phyloP scores from a whole-genome alignment of 352 stramenopile species.

The Blastocystis sp. region DNA sequence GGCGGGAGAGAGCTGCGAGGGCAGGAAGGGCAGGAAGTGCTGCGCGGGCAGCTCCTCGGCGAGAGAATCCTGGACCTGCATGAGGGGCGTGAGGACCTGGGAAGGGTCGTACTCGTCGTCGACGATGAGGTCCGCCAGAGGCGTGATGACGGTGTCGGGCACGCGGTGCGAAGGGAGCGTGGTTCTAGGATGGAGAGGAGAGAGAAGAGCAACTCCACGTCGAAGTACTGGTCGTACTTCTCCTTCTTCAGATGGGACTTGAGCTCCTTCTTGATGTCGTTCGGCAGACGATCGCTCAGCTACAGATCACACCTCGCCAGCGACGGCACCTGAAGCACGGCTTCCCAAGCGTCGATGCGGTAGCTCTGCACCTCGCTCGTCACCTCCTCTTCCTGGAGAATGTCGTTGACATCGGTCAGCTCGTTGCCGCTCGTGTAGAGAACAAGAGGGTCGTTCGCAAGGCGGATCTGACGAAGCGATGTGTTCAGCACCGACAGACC shows the following conservation, averaged over 20 bases:
- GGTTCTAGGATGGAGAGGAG: not conserved
- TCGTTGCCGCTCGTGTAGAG: not conserved
- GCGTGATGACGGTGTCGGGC: conserved; percentile 1
- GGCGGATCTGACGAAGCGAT: not conserved
- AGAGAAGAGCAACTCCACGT: not conserved
- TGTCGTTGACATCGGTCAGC: conserved; percentile 6
- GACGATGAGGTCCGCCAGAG: conserved; percentile 35
- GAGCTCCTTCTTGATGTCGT: not conserved
- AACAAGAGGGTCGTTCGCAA: not conserved
- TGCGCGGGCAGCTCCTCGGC: too few relatives aligned
- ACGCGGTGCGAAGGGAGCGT: not conserved
- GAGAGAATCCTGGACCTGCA: not conserved
- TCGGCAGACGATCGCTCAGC: conserved; percentile 1
- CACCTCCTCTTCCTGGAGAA: not conserved
- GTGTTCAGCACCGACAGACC: not conserved
- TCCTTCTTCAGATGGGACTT: not conserved
- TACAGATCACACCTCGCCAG: not conserved
- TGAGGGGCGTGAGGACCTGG: not conserved
- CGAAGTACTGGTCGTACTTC: conserved; percentile 29
- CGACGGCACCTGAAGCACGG: not conserved
- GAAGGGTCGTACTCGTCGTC: not conserved
- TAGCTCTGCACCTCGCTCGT: not conserved
- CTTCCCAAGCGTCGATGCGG: not conserved
- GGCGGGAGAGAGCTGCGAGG: not conserved
- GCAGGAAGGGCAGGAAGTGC: not conserved